Evolutionary conservation across 2,329 filamentous ascomycete genomes (phyloP).

Genomic region (Trematosphaeria pertusa): DNA sequence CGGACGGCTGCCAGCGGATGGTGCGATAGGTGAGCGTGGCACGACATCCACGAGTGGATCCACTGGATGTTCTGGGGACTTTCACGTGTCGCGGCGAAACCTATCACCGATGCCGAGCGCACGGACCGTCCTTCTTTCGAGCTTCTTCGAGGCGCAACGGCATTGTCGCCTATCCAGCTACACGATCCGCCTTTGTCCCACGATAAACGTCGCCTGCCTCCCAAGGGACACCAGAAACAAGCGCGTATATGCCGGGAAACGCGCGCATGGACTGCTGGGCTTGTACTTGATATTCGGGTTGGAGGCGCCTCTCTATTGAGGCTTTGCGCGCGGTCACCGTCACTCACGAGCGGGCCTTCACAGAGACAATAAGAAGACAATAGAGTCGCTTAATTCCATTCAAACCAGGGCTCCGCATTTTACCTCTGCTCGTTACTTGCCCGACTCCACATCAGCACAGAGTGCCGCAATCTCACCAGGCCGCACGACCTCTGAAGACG

Average conservation of each 20-base stretch:
- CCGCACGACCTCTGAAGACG: too few species aligned
- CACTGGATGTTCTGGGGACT: constrained; percentile 19
- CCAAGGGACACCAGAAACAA: constrained; percentile 18
- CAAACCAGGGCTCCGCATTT: constrained; percentile 4
- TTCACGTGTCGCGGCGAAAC: constrained; percentile 21
- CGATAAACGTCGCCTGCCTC: constrained; percentile 6
- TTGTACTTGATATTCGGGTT: constrained; percentile 28
- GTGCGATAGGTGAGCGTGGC: constrained; percentile 29
- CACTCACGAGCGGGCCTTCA: constrained; percentile 21
- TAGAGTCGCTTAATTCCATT: constrained; percentile 33
- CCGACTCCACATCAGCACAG: too few species aligned
- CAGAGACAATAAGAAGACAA: constrained; percentile 29
- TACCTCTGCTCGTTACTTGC: too few species aligned
- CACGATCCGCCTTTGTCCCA: constrained; percentile 9
- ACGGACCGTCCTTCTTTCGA: background rate
- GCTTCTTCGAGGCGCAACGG: background rate
- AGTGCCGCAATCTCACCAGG: constrained; percentile 1
- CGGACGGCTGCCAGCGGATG: constrained; percentile 23
- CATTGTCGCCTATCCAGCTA: background rate
- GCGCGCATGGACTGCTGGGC: constrained; percentile 37
- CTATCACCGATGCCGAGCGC: constrained; percentile 4
- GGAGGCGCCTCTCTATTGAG: constrained; percentile 38
- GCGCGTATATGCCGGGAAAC: constrained; percentile 22
- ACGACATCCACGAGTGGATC: constrained; percentile 26
- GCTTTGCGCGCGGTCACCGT: constrained; percentile 22